These are phyloP conservation scores for Vigna radiata DNA, from an alignment of 306 rosid genomes.

Conservation along the genomic window DNA sequence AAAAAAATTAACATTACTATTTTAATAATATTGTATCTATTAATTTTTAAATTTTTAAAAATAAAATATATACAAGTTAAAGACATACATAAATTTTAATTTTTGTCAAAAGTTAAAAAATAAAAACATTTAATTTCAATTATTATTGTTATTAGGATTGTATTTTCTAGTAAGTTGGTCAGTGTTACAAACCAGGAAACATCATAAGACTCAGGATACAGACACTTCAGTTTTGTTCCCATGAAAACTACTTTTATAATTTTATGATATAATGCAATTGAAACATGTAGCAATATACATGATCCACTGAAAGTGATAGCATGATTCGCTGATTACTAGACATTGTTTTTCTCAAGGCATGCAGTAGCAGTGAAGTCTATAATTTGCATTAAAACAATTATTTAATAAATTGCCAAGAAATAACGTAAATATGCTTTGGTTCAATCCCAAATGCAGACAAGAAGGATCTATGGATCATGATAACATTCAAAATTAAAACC, in stretches of 20 bases:
- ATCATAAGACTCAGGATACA: neutral
- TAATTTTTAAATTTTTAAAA: no score
- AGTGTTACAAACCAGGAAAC: neutral
- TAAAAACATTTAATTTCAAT: no score
- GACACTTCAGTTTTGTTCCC: neutral
- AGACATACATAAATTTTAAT: no score
- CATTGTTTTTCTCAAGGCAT: slow-evolving; percentile 6
- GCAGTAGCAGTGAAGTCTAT: slow-evolving; percentile 14
- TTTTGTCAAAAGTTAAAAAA: no score
- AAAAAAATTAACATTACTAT: no score
- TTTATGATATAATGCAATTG: neutral
- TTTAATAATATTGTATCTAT: no score
- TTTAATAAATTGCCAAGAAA: slow-evolving; percentile 22
- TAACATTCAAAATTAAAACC: slow-evolving; percentile 54
- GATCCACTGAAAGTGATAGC: neutral
- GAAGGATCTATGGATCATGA: neutral
- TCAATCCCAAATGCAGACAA: slow-evolving; percentile 16
- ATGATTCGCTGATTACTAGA: neutral
- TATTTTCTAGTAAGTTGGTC: neutral
- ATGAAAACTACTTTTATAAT: neutral
- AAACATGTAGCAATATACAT: neutral
- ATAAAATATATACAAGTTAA: no score
- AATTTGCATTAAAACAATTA: slow-evolving; percentile 17
- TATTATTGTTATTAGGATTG: neutral
- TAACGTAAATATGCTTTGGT: slow-evolving; percentile 22